Evolutionary conservation across 345 rosid genomes (phyloP).

Genomic region (Trapa bicornis): DNA sequence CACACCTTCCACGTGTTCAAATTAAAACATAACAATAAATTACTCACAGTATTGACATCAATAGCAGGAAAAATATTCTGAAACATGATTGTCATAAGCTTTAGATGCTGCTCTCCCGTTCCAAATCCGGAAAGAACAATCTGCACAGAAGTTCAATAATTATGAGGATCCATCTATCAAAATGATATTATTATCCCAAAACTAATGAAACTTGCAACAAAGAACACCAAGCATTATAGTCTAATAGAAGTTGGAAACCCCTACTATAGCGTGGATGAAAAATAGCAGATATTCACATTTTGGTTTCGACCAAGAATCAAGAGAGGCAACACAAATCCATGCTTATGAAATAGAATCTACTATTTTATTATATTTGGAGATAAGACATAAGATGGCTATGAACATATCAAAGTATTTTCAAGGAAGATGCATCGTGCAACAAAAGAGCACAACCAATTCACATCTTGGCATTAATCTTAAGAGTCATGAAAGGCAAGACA

Average conservation of each 20-base stretch:
- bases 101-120: slow-evolving; percentile 70
- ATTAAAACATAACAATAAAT: background rate
- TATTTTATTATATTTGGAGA: background rate
- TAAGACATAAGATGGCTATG: background rate
- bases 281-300: background rate
- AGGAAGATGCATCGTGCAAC: too few species aligned
- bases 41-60: slow-evolving; percentile 81
- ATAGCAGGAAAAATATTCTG: slow-evolving; percentile 94
- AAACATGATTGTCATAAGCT: slow-evolving; percentile 76
- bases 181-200: background rate
- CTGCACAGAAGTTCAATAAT: slow-evolving; percentile 23
- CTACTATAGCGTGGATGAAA: background rate
- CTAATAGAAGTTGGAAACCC: background rate
- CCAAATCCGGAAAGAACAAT: slow-evolving; percentile 95
- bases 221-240: background rate
- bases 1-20: background rate
- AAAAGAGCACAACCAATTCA: too few species aligned
- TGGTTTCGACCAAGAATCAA: background rate
- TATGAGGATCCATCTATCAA: background rate
- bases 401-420: background rate
- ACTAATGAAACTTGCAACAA: background rate
- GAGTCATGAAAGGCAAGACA: background rate
- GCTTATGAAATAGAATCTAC: background rate
- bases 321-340: background rate
- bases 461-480: background rate